These are phyloP conservation scores for Colletotrichum tropicale DNA, from an alignment of 2,329 filamentous ascomycete species.

Conservation along the genomic window DNA sequence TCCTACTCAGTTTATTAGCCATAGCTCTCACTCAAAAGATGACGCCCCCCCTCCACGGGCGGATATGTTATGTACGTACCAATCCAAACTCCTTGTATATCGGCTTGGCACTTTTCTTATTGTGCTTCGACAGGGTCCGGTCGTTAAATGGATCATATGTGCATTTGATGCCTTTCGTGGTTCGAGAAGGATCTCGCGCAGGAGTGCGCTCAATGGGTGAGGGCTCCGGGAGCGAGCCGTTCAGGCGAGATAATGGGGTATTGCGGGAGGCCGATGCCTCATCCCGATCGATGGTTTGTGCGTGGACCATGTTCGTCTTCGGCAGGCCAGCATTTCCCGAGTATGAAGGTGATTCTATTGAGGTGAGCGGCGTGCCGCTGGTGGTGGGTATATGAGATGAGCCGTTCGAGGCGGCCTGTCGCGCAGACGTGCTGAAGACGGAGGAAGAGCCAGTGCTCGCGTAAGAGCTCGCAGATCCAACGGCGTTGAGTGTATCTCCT, in stretches of 20 bases:
- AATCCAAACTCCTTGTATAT: conserved; percentile 68
- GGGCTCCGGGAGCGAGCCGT: conserved; percentile 35
- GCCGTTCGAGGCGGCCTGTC: conserved; percentile 43
- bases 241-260: conserved; percentile 30
- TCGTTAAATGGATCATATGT: conserved; percentile 66
- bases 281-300: conserved; percentile 47
- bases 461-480: conserved; percentile 75
- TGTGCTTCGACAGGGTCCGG: conserved; percentile 50
- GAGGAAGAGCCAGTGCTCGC: conserved; percentile 71
- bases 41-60: conserved; percentile 60
- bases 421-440: conserved; percentile 63
- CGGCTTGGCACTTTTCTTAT: conserved; percentile 63
- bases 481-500: conserved; percentile 72
- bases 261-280: conserved; percentile 29
- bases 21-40: conserved; percentile 57
- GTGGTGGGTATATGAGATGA: conserved; percentile 47
- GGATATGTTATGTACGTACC: conserved; percentile 62
- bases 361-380: conserved; percentile 56
- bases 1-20: conserved; percentile 72
- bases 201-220: conserved; percentile 47
- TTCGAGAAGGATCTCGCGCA: conserved; percentile 60
- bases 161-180: conserved; percentile 62
- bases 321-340: conserved; percentile 51
- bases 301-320: conserved; percentile 61
- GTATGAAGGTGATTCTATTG: conserved; percentile 55